Base-by-base conservation (phyloP, 352 stramenopile species). In the Albugo candida region DNA sequence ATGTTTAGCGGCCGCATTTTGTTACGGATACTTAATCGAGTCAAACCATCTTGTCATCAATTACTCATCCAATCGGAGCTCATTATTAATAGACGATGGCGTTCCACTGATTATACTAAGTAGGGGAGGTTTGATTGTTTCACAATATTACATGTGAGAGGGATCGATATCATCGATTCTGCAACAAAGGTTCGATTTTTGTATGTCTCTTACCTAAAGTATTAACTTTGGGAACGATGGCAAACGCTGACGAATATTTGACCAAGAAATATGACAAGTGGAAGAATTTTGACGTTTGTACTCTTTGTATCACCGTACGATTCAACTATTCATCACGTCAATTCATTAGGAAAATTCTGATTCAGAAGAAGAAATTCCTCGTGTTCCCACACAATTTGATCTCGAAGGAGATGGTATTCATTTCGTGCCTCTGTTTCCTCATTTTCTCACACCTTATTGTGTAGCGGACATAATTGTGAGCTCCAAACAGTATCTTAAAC, bases 181-280 rank as follows among this genome's bases (percentile, higher is more conserved):
- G 24, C 3, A 31, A 31, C 8, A 31, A 31, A 31, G 3, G 3
- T 31, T 31, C 24, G 24, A 31, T 31, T 10, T 31, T 31, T 31
- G 24, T 31, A 31, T 31, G 24, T 8, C 3, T 31, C 8, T 31
- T 31, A 31, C 8, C 24, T 10, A 31, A 8, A 10, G 24, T 31
- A 31, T 31, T 8, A 31, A 31, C 3, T 31, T 31, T 31, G 24
- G 3, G 8, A 31, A 55, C 11, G 13, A 72, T 72, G 48, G 56
- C 67, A 41, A 55, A 62, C 47, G 20, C 38, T 24, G 75, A 88
- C 46, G 46, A 86, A 47, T 91, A 69, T 56, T 62, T 91, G 54
- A 83, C 58, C 62, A 81, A 91, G 60, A 91, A 82, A 46, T 91
- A 91, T 60, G 67, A 84, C 63, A 91, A 87, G 55, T 91, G 77